phyloP scores from a whole-genome alignment of 768 basidiomycete species.

The Psilocybe tampanensis region DNA sequence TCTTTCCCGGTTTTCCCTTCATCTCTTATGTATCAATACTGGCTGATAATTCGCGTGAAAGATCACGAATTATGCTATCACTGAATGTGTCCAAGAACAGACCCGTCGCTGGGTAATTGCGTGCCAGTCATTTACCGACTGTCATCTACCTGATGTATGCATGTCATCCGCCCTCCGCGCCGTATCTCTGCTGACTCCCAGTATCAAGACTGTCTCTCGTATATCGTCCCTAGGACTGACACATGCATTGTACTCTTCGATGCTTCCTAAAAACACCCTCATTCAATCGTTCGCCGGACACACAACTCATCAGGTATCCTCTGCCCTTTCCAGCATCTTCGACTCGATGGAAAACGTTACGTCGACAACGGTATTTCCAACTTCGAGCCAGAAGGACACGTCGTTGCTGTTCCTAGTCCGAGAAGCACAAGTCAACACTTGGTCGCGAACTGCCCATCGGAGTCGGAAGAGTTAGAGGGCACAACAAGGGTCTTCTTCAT shows the following conservation, averaged over 20 bases:
- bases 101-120: constrained; percentile 92
- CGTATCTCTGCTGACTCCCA: background rate
- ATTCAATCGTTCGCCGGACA: background rate
- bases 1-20: no score
- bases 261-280: constrained; percentile 63
- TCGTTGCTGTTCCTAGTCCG: constrained; percentile 17
- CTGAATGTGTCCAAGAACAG: constrained; percentile 82
- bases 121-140: constrained; percentile 76
- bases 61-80: constrained; percentile 87
- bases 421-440: constrained; percentile 35
- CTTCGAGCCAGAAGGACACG: background rate
- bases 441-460: constrained; percentile 63
- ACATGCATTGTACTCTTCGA: constrained; percentile 46
- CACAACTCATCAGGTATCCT: background rate
- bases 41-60: no score
- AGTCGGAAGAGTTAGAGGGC: background rate
- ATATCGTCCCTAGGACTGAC: constrained; percentile 30
- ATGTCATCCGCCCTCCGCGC: background rate
- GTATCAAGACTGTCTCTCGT: constrained; percentile 34
- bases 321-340: constrained; percentile 33
- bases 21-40: no score
- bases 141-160: constrained; percentile 79
- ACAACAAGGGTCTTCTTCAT: background rate
- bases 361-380: background rate
- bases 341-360: constrained; percentile 28